Conservation (phyloP, 2,329 filamentous ascomycete species). For the Magnaporthales sp. region DNA sequence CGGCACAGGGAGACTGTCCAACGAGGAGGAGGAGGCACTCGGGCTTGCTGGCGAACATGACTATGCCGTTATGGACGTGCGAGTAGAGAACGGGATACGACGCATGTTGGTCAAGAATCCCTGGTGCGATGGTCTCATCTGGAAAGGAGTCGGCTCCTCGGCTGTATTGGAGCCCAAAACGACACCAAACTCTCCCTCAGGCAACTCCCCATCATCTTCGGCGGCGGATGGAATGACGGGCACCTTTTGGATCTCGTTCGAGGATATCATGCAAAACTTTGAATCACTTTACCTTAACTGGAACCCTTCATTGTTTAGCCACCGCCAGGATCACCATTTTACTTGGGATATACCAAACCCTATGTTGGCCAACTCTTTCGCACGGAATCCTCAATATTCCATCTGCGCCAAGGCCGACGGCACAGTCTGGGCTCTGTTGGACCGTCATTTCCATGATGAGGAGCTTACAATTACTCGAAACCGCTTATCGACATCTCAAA, state of each 20-base stretch:
- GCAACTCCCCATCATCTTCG: conserved; percentile 13
- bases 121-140: conserved; percentile 76
- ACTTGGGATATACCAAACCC: conserved; percentile 57
- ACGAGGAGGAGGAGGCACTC: conserved; percentile 67
- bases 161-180: conserved; percentile 11
- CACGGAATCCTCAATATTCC: conserved; percentile 65
- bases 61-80: conserved; percentile 79
- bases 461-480: conserved; percentile 48
- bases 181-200: conserved; percentile 10
- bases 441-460: conserved; percentile 71
- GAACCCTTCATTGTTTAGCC: conserved; percentile 77
- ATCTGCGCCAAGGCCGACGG: conserved; percentile 49
- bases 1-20: conserved; percentile 76
- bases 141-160: conserved; percentile 46
- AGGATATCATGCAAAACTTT: conserved; percentile 83
- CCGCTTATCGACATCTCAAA: conserved; percentile 12
- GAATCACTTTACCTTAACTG: conserved; percentile 96
- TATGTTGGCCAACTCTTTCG: conserved; percentile 44
- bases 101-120: conserved; percentile 88
- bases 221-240: conserved; percentile 44
- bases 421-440: conserved; percentile 75
- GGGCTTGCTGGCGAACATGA: conserved; percentile 88
- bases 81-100: conserved; percentile 51
- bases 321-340: conserved; percentile 86
- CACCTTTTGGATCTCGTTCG: conserved; percentile 90